Percentiles rank a stretch among this genome's conserved stretches.
Evolutionary conservation across 192 early-diverging fungal species (phyloP).

Genomic region (Backusella tuberculispora): DNA sequence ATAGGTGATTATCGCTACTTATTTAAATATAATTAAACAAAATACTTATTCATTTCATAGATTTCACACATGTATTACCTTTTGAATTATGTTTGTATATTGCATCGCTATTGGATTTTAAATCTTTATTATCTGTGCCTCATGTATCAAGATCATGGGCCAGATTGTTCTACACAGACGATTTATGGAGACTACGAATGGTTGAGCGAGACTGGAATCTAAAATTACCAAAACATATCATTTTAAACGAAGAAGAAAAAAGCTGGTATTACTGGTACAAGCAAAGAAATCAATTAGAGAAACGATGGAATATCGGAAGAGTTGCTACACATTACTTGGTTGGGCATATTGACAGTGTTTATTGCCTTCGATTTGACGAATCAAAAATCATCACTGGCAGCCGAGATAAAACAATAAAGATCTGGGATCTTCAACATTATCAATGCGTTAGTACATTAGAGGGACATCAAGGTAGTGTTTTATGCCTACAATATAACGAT

Average conservation of each 20-base stretch:
- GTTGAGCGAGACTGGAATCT: conserved; percentile 15
- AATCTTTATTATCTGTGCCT: conserved; percentile 7
- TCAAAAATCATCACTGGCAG: conserved; percentile 81
- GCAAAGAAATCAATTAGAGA: conserved; percentile 69
- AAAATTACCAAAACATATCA: not conserved
- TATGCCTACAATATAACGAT: conserved; percentile 88
- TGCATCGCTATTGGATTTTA: conserved; percentile 17
- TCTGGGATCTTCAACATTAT: conserved; percentile 81
- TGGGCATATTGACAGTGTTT: conserved; percentile 86
- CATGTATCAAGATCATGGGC: conserved; percentile 19
- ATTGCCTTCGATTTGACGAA: conserved; percentile 91
- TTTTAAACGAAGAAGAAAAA: conserved; percentile 15
- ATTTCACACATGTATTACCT: conserved; percentile 13
- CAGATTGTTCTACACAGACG: conserved; percentile 3
- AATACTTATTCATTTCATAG: conserved; percentile 6
- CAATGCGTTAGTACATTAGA: conserved; percentile 63
- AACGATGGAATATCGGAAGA: conserved; percentile 57
- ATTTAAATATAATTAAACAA: not conserved
- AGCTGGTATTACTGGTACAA: conserved; percentile 75
- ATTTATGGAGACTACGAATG: conserved; percentile 20
- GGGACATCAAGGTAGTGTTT: conserved; percentile 74
- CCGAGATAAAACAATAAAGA: conserved; percentile 77
- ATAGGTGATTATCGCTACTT: not conserved
- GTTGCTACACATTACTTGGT: conserved; percentile 60
- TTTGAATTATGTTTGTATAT: conserved; percentile 21